Base-by-base conservation (phyloP, 1,139 yeast genomes). In the Eremothecium coryli region DNA sequence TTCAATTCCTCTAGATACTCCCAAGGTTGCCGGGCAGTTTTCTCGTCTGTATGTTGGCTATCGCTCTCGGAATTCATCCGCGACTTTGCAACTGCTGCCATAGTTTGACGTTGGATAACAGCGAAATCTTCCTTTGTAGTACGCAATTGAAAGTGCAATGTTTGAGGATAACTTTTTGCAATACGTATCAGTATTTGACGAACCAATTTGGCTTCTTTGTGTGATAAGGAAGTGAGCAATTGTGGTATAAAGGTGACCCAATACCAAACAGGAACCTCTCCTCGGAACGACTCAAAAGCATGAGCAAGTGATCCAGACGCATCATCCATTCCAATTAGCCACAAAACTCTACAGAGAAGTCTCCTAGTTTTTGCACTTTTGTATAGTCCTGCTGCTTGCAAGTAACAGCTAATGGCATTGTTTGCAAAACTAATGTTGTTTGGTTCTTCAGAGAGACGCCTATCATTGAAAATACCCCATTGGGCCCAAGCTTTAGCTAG, bases 401-500 rank as follows among this genome's bases (percentile, higher is more conserved):
- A 68, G 58, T 88, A 93, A 58, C 98, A 93, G 52, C 94, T 81
- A 32, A 93, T 79, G 2, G 99, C 97, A 56, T 88, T 86, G 44
- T 86, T 80, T 10, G 97, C 98, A 58, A 77, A 82, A 18, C 76
- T 76, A 64, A 84, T 75, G 50, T 85, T 94, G 33, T 68, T 73
- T 1, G 93, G 90, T 45, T 78, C 79, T 47, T 85, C 95, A 48
- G 84, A 82, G 58, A 85, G 79, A 33, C 95, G 67, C 31, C 80
- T 74, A 48, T 93, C 98, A 54, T 86, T 90, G 62, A 86, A 93
- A 55, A 76, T 76, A 41, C 98, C 99, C 98, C 98, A 93, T 58
- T 93, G 97, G 2, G 97, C 97, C 99, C 99, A 93, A 0, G 98
- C 98, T 54, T 90, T 90, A 2, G 98, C 95, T 37, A 90, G 63